Percentiles rank a stretch among this genome's conserved stretches.
Conservation (phyloP, 768 basidiomycete species). For the Trametes elegans region DNA sequence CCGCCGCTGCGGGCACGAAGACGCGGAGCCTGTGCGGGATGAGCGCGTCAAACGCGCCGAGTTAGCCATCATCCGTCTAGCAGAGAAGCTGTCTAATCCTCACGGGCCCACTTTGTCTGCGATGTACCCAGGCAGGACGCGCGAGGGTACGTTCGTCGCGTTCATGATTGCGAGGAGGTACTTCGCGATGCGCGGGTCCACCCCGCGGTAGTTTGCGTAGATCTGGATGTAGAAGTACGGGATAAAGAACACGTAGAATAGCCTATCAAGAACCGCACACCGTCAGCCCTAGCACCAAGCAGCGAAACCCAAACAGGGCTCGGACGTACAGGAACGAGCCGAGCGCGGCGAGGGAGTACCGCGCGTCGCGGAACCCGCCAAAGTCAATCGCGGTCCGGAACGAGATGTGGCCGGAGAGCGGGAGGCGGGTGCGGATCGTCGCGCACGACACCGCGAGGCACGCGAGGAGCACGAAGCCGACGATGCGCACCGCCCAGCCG, state of each 20-base stretch:
- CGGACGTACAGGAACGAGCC: constrained; percentile 25
- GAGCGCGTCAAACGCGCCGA: no score
- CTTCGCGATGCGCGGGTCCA: constrained; percentile 22
- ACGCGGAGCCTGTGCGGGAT: constrained; percentile 26
- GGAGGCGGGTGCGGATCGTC: constrained; percentile 29
- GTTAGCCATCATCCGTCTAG: no score
- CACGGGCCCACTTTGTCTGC: constrained; percentile 30
- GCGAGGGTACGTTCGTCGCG: constrained; percentile 28
- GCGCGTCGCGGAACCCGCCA: constrained; percentile 26
- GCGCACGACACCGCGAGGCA: constrained; percentile 27
- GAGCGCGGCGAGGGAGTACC: constrained; percentile 21
- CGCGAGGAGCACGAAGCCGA: constrained; percentile 29
- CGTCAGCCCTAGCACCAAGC: neutral
- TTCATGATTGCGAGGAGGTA: constrained; percentile 34
- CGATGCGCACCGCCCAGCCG: constrained; percentile 31
- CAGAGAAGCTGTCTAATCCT: constrained; percentile 7
- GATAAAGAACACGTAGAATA: constrained; percentile 33
- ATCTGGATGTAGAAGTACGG: constrained; percentile 36
- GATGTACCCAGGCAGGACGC: constrained; percentile 31
- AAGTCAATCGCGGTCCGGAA: constrained; percentile 28
- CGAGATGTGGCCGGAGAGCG: constrained; percentile 24
- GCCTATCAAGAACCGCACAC: constrained; percentile 9
- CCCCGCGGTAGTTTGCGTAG: constrained; percentile 28
- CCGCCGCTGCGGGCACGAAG: constrained; percentile 26
- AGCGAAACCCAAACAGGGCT: neutral